Evolutionary conservation across 768 basidiomycete species (phyloP).

Genomic region (Macrolepiota albuminosa): DNA sequence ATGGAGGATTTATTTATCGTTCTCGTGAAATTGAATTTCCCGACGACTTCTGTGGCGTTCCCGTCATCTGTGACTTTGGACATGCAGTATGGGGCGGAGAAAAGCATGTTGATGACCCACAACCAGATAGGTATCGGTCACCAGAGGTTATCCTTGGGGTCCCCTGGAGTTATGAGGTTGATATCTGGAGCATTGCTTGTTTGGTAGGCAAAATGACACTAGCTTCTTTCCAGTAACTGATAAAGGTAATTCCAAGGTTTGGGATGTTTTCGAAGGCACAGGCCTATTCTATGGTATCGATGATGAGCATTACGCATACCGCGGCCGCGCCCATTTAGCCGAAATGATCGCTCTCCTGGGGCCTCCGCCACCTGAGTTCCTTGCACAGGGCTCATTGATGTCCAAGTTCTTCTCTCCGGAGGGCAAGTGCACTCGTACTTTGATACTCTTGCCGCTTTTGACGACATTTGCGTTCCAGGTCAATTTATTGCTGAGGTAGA

Average conservation of each 20-base stretch:
- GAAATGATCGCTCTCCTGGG: constrained; percentile 5
- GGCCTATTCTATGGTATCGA: background rate
- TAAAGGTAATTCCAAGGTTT: background rate
- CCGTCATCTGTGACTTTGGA: constrained; percentile 21
- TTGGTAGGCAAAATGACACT: constrained; percentile 15
- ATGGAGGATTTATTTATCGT: constrained; percentile 12
- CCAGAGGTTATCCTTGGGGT: constrained; percentile 24
- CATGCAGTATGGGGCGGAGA: constrained; percentile 11
- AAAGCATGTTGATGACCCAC: constrained; percentile 11
- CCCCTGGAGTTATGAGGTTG: constrained; percentile 21
- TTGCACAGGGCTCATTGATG: background rate
- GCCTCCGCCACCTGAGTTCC: constrained; percentile 3
- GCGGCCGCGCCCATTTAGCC: background rate
- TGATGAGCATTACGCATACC: background rate
- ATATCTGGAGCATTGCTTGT: constrained; percentile 27
- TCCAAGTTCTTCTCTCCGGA: background rate
- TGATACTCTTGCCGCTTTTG: background rate
- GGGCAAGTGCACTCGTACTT: background rate
- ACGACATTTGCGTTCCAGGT: background rate
- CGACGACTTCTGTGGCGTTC: background rate
- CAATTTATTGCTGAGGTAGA: background rate
- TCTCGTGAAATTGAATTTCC: constrained; percentile 7
- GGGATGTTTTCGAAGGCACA: constrained; percentile 5
- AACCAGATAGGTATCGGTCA: constrained; percentile 22
- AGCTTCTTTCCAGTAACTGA: background rate